Percentiles rank a stretch among this genome's conserved stretches.
Evolutionary conservation across 2,329 filamentous ascomycete genomes (phyloP).

Genomic region (Ploettnerulaceae sp.): DNA sequence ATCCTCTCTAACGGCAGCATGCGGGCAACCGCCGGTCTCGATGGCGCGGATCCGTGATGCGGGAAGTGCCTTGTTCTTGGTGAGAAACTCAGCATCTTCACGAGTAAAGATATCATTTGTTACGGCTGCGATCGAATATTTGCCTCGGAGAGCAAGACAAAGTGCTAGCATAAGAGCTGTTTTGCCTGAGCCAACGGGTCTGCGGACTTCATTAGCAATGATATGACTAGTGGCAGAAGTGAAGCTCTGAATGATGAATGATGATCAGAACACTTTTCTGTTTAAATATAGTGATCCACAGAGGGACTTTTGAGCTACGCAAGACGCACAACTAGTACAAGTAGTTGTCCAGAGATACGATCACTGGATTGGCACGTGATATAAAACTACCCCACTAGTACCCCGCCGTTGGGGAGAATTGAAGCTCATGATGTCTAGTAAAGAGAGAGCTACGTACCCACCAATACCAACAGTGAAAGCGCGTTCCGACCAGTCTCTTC

Average conservation of each 20-base stretch:
- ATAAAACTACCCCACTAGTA: conserved; percentile 19
- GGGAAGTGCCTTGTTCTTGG: conserved; percentile 76
- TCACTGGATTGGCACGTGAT: conserved; percentile 1
- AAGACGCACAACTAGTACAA: too few species aligned
- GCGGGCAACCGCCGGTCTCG: conserved; percentile 94
- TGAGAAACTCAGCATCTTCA: conserved; percentile 97
- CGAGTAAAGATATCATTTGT: conserved; percentile 99
- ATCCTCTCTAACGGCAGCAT: conserved; percentile 95
- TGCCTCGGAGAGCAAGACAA: conserved; percentile 74
- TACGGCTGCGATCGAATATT: conserved; percentile 86
- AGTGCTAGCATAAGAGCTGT: conserved; percentile 95
- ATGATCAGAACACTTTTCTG: too few species aligned
- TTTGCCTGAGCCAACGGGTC: conserved; percentile 94
- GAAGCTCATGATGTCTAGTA: background rate
- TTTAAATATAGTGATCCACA: too few species aligned
- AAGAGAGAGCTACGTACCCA: conserved; percentile 54
- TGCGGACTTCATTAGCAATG: conserved; percentile 38
- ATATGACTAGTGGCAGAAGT: background rate
- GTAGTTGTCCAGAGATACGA: too few species aligned
- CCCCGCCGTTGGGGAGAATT: conserved; percentile 1
- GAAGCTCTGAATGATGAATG: background rate
- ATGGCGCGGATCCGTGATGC: conserved; percentile 85
- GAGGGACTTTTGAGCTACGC: too few species aligned
- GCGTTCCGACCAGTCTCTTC: conserved; percentile 79
- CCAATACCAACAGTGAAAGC: conserved; percentile 98